Evolutionary conservation across 176 grass and related monocot genomes (phyloP), one percentile per base, ranked within the genome.

Genomic region (Tuctoria greenei): DNA sequence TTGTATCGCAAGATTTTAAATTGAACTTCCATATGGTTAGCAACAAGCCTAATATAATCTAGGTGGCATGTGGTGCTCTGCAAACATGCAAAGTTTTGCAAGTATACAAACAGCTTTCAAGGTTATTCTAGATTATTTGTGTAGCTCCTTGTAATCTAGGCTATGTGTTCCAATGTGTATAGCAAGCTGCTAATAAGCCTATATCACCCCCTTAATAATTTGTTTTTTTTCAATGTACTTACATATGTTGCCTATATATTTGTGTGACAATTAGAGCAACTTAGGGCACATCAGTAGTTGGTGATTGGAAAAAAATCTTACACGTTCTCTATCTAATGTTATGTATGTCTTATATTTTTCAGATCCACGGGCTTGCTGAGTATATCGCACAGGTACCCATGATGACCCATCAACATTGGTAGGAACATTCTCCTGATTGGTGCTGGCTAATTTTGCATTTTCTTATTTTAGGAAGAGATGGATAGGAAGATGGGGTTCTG

Each of bases 401-500:
- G 37, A 37, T 51, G 47, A 51, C 71, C 69, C 76, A 80, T 51
- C 14, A 80, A 10, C 10, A 60, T 59, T 71, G 18, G 10, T 80
- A 58, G 83, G 39, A 58, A 66, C 31, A 60, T 69, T 64, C 1
- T 65, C 70, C 75, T 70, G 21, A 39, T 74, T 18, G 16, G 10
- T 79, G 11, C 9, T 50, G 17, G 40, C 71, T 84, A 71, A 88
- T 79, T 62, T 82, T 76, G 36, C 28, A 62, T 83, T 81, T 74
- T 67, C 13, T 68, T 12, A 77, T 72, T 82, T 80, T 76, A 99
- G 96, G 96, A 99, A 87, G 96, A 99, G 81, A 99, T 99, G 96
- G 96, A 99, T 74, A 81, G 96, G 82, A 99, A 99, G 80, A 88
- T 88, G 68, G 96, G 96, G 73, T 99, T 99, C 75, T 99, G 96